Base-by-base conservation (phyloP, 2,329 filamentous ascomycete genomes). In the Cadophora luteo-olivacea region DNA sequence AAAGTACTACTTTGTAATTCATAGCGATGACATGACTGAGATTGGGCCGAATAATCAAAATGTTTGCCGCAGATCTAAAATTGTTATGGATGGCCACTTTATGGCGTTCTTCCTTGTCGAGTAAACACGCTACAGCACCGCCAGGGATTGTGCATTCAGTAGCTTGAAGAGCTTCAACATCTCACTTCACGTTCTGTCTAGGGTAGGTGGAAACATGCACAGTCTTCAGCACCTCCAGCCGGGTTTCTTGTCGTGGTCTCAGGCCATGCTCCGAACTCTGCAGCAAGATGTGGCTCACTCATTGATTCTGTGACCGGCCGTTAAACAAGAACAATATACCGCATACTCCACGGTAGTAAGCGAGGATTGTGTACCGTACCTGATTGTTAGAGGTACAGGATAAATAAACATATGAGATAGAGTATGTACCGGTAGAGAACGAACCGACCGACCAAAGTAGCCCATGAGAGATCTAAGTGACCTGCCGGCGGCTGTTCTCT, bases 61-160 rank as follows among this genome's bases (percentile, higher is more conserved):
- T 25, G 52, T 55, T 29, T 32, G 52, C 52, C 14, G 24, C 25
- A 33, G 14, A 33, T 25, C 52, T 54, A 12, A 54, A 54, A 55
- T 32, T 57, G 29, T 36, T 19, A 33, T 36, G 29, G 16, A n/a
- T 32, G 54, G 22, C n/a, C 12, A 14, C 11, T 36, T 57, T 22
- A 11, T 36, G 32, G 54, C 54, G 32, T 36, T 57, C 14, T 32
- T 54, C 51, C 12, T 8, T 57, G 16, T 33, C 54, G 6, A 32
- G 54, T 29, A 57, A 54, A 57, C 33, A 61, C 57, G 57, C 57
- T 61, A 61, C 57, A 29, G 57, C 57, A 61, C 36, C 16, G 22
- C 33, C 57, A 41, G 38, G 57, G 57, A 45, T 61, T 29, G 57
- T 61, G 57, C 57, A 45, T 58, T 61, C 57, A 61, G 36, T 61